Percentiles rank a stretch among this genome's conserved stretches.
phyloP scores from a whole-genome alignment of 805 yeast species.

The Metschnikowia similis region DNA sequence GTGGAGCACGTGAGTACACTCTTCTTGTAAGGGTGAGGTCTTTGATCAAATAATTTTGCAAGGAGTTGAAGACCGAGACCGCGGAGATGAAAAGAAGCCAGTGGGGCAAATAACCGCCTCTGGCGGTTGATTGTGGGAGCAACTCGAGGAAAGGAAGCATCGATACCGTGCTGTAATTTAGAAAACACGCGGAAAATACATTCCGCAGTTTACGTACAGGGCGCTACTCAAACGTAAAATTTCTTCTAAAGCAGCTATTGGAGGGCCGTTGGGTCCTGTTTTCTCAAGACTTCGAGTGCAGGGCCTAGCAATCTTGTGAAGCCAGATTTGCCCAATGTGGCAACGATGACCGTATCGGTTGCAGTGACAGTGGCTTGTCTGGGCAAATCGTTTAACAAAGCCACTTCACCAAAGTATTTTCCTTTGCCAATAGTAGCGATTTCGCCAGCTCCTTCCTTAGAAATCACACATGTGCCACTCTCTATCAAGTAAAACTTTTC shows the following conservation, averaged over 20 bases:
- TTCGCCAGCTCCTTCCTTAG: slow-evolving; percentile 56
- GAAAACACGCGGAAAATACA: neutral
- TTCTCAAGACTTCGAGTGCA: slow-evolving; percentile 80
- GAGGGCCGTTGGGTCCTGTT: slow-evolving; percentile 71
- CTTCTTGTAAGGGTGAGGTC: slow-evolving; percentile 71
- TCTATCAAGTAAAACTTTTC: slow-evolving; percentile 48
- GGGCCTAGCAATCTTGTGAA: slow-evolving; percentile 94
- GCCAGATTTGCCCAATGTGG: slow-evolving; percentile 87
- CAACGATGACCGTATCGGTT: slow-evolving; percentile 70
- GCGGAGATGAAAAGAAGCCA: slow-evolving; percentile 58
- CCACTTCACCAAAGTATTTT: slow-evolving; percentile 95
- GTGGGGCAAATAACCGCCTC: slow-evolving; percentile 54
- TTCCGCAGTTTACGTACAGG: neutral
- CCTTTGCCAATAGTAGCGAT: slow-evolving; percentile 66
- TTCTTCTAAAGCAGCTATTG: slow-evolving; percentile 1
- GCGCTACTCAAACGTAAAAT: neutral
- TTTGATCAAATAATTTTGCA: slow-evolving; percentile 70
- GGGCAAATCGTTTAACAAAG: slow-evolving; percentile 84
- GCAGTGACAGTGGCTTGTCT: slow-evolving; percentile 93
- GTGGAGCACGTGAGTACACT: slow-evolving; percentile 56
- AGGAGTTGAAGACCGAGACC: slow-evolving; percentile 88
- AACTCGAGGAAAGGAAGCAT: slow-evolving; percentile 19
- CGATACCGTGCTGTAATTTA: neutral
- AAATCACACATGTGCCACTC: slow-evolving; percentile 77
- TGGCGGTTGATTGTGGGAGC: slow-evolving; percentile 17